Conservation (phyloP, 1,284 basidiomycete species). For the Irpex sp. region DNA sequence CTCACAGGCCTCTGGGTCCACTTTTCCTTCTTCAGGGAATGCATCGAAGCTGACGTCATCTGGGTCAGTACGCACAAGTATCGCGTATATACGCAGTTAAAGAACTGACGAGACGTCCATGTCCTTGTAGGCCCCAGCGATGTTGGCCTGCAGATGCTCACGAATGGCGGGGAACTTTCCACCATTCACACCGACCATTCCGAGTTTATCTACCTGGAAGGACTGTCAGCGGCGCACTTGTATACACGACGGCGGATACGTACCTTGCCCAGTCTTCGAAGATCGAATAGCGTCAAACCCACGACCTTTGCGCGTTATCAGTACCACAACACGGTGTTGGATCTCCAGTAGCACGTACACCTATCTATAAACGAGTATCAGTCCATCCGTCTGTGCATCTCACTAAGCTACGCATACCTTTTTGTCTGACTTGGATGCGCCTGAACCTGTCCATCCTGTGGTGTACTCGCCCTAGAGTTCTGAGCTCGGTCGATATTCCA, state of each 20-base stretch:
- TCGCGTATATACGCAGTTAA: neutral
- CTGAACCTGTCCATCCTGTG: slow-evolving; percentile 87
- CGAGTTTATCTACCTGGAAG: slow-evolving; percentile 60
- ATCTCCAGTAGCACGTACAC: slow-evolving; percentile 40
- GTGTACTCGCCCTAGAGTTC: slow-evolving; percentile 78
- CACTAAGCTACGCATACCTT: slow-evolving; percentile 50
- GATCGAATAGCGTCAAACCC: slow-evolving; percentile 86
- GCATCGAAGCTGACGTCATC: slow-evolving; percentile 59
- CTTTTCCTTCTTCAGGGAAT: slow-evolving; percentile 69
- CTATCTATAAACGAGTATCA: slow-evolving; percentile 44
- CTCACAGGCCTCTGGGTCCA: slow-evolving; percentile 83
- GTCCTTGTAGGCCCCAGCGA: slow-evolving; percentile 80
- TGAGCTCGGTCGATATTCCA: slow-evolving; percentile 12
- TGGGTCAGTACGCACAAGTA: neutral
- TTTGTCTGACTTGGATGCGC: slow-evolving; percentile 93
- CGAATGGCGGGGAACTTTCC: slow-evolving; percentile 83
- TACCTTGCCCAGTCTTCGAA: slow-evolving; percentile 83
- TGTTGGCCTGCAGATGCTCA: slow-evolving; percentile 80
- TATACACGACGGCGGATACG: slow-evolving; percentile 11
- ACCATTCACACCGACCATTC: slow-evolving; percentile 85
- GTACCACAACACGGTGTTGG: no score
- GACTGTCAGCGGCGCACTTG: neutral
- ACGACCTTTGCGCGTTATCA: slow-evolving; percentile 60
- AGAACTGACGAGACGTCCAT: slow-evolving; percentile 72
- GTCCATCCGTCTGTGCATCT: neutral